Base-by-base conservation (phyloP, 495 filamentous ascomycete species). In the Articulospora tetracladia region DNA sequence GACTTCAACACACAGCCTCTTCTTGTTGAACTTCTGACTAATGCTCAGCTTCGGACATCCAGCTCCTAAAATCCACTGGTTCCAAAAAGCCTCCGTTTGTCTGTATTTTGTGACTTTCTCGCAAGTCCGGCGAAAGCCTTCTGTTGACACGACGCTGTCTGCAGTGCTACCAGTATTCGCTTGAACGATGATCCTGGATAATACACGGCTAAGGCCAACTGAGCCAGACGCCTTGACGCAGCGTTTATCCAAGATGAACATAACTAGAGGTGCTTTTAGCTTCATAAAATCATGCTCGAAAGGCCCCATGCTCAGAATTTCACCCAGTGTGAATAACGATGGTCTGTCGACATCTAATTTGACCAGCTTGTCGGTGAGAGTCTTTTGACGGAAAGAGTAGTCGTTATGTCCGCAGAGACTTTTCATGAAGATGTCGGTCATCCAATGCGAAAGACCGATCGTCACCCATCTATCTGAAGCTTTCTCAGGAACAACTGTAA, bases 1-100 rank as follows among this genome's bases (percentile, higher is more conserved):
- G 83, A 99, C 92, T 70, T 97, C 92, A 2, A 99, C 90, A 17
- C 93, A 91, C 30, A 97, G 81, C 66, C 95, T 90, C 73, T 99
- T 99, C 78, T 98, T 98, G 65, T 98, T 99, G 73, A 99, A 98
- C 25, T 85, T 81, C 62, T 97, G 92, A 19, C 82, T 88, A 52
- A 94, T 88, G 27, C 85, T 77, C 65, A 99, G 93, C 23, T 80
- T 82, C 4, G 95, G 95, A 67, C 93, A 97, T 7, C 94, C 94
- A 11, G 90, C 86, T 12, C 88, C 85, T 58, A 86, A 81, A 1
- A 99, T 83, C 93, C 94, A 99, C 68, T 99, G 95, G 12, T 87
- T 81, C 78, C 95, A 98, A 69, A 97, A 95, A 1, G 80, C 72
- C 44, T 98, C 93, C 4, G 57, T 65, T 1, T 96, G 76, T 62